Conservation (phyloP, 1,139 yeast species). For the Geotrichum europaeum region DNA sequence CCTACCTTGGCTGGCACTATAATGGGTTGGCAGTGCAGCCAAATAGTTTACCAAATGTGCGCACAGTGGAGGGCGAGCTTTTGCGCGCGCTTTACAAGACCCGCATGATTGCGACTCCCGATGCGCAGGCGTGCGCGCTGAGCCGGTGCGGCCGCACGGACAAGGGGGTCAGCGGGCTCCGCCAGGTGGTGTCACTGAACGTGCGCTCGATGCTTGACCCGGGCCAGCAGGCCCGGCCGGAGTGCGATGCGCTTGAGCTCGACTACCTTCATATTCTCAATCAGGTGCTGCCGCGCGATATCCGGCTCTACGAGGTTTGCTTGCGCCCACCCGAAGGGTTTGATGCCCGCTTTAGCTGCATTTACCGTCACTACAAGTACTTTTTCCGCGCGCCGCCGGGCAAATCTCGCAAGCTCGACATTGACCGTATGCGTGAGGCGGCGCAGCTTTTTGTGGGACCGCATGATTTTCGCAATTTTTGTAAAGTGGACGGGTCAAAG, state of each 20-base stretch:
- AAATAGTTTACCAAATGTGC: constrained; percentile 55
- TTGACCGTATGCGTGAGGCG: constrained; percentile 63
- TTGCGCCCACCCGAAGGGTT: constrained; percentile 76
- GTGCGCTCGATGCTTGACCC: constrained; percentile 61
- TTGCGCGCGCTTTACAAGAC: constrained; percentile 65
- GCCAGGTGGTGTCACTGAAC: constrained; percentile 78
- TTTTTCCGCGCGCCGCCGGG: constrained; percentile 40
- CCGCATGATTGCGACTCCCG: constrained; percentile 56
- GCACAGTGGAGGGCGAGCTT: constrained; percentile 79
- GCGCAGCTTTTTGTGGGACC: constrained; percentile 62
- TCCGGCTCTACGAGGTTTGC: constrained; percentile 72
- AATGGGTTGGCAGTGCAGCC: constrained; percentile 80
- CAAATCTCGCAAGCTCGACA: constrained; percentile 41
- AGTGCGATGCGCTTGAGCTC: constrained; percentile 59
- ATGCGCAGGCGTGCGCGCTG: constrained; percentile 56
- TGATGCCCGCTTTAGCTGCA: constrained; percentile 90
- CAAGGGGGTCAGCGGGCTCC: constrained; percentile 93
- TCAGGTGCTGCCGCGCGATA: constrained; percentile 71
- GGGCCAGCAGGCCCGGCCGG: constrained; percentile 51
- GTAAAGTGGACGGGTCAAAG: constrained; percentile 90
- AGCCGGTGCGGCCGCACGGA: constrained; percentile 97
- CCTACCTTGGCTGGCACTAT: constrained; percentile 59
- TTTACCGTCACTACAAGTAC: constrained; percentile 77
- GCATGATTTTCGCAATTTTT: constrained; percentile 90
- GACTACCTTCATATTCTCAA: constrained; percentile 74